Evolutionary conservation across 108 stramenopile species (phyloP).

Genomic region (Nannochloropsis gaditana): DNA sequence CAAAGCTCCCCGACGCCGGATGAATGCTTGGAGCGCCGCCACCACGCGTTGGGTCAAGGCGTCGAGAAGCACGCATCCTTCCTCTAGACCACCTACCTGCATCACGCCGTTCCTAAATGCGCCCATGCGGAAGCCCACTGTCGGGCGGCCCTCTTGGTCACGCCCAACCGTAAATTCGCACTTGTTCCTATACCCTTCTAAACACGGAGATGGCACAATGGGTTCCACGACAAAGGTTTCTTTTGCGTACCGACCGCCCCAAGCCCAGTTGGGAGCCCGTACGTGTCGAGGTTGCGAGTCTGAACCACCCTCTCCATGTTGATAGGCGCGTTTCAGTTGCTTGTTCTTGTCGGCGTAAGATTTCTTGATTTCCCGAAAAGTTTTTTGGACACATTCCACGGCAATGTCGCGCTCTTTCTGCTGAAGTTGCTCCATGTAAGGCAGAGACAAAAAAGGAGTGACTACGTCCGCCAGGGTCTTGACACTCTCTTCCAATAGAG

Average conservation of each 20-base stretch:
- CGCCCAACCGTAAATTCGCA: conserved; percentile 77
- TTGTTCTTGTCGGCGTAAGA: conserved; percentile 49
- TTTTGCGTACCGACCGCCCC: conserved; percentile 51
- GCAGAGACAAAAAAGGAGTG: conserved; percentile 59
- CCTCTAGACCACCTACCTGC: neutral
- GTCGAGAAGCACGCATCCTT: neutral
- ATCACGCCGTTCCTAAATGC: conserved; percentile 59
- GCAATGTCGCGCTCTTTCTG: conserved; percentile 61
- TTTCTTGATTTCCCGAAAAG: conserved; percentile 61
- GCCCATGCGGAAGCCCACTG: conserved; percentile 66
- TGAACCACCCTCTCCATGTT: conserved; percentile 56
- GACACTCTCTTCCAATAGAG: neutral
- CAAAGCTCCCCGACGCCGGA: conserved; percentile 57
- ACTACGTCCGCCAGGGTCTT: conserved; percentile 48
- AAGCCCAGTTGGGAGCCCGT: conserved; percentile 48
- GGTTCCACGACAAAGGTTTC: conserved; percentile 55
- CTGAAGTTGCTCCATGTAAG: conserved; percentile 59
- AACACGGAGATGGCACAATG: conserved; percentile 56
- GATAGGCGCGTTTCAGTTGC: conserved; percentile 26
- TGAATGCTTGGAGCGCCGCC: conserved; percentile 58
- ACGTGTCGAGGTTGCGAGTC: conserved; percentile 47
- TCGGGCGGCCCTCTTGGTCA: conserved; percentile 27
- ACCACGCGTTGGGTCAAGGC: conserved; percentile 52
- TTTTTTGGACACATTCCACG: conserved; percentile 60
- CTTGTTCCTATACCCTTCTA: conserved; percentile 74